Base-by-base conservation (phyloP, 768 basidiomycete genomes). In the Hericium erinaceus region DNA sequence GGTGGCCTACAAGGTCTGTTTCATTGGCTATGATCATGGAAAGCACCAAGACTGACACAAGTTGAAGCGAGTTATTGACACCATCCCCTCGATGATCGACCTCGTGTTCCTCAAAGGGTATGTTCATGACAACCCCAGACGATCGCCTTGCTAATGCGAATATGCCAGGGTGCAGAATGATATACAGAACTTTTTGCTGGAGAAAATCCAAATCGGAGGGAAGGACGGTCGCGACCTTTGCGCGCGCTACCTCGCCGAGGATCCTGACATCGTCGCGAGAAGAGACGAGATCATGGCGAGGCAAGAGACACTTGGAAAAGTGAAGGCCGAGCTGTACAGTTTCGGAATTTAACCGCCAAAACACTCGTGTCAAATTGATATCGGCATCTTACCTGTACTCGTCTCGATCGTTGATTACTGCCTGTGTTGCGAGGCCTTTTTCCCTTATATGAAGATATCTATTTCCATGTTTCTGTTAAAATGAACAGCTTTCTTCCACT, bases 1-100 rank as follows among this genome's bases (percentile, higher is more conserved):
- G 62, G 72, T 78, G 12, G 69, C 77, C 0, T 78, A 74, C 64
- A 78, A 78, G 68, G 78, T 74, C 26, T 24, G 65, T 52, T 4
- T 13, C 37, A 13, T 39, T 20, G 40, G 37, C 13, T 13, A 26
- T 22, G 52, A 12, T 57, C 18, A 33, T 39, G 24, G 16, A 7
- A 33, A 10, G 33, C 33, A 7, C 33, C 33, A 33, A 10, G 33
- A 33, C 33, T 33, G 33, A 33, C 33, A 33, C 33, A 10, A 33
- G 33, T 24, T 33, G 20, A 37, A 79, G 78, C 70, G 77, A n/a
- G 67, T 78, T 57, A 75, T 78, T 53, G 77, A 80, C 59, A 69
- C 68, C 53, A 62, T 78, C 4, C 77, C 78, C 12, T 68, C 56
- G 22, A 61, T 64, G 24, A 71, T 68, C 48, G 69, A 69, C 52